Evolutionary conservation across 352 stramenopile genomes (phyloP), one percentile per base, ranked within the genome.

Genomic region (Globisporangium sylvaticum): DNA sequence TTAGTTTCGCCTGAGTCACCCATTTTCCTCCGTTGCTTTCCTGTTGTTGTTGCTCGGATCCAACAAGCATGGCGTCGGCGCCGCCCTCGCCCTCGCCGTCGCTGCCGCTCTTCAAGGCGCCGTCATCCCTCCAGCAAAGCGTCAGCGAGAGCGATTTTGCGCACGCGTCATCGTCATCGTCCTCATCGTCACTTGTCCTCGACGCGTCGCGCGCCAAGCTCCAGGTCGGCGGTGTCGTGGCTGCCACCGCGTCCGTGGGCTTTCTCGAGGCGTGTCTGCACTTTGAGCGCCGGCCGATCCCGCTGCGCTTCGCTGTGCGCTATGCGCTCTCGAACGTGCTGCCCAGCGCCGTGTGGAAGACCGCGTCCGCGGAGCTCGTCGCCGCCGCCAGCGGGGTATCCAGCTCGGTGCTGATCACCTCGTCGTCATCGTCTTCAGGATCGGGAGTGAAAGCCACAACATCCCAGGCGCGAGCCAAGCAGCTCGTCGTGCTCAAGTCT

Each of bases 261-360:
- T 94, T 94, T 59, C 68, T 76, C 1, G 87, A 94, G 68, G 84
- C 70, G 22, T 94, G 83, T 58, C 34, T 89, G 20, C 72, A 78
- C 59, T 58, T 92, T 20, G 73, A 83, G 53, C 78, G 74, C 1
- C 77, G 79, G 1, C 87, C 87, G 5, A 84, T 94, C 48, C 87
- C 87, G 14, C 65, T 94, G 62, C 81, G 76, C 2, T 91, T 92
- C 50, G 87, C 87, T 14, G 55, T 84, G 6, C 62, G 55, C 32
- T 92, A 84, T 48, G 87, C 87, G 20, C 53, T 76, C n/a, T 70
- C 64, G 25, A 94, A 92, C 59, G 53, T 89, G 0, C 9, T 90
- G 32, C 83, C 83, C 7, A 92, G 84, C 61, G 70, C 75, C 27
- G 83, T 92, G 25, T 94, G 84, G 84, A 72, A 64, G 52, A 85